Evolutionary conservation across 2,329 filamentous ascomycete species (phyloP).

Genomic region (Trichoderma cornu-damae): DNA sequence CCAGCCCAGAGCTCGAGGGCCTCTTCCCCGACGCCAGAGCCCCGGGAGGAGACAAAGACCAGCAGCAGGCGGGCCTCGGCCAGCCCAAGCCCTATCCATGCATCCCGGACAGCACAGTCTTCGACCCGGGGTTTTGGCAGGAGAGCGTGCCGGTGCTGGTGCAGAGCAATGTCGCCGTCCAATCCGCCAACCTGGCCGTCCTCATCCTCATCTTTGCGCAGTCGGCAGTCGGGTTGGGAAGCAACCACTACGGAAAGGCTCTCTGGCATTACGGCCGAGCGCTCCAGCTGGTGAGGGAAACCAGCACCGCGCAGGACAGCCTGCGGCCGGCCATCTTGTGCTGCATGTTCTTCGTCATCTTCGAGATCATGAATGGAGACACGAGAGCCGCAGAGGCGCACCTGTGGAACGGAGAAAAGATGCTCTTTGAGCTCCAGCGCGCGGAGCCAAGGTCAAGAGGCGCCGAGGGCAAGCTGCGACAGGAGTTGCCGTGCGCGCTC

Average conservation of each 20-base stretch:
- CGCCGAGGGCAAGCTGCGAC: slow-evolving; percentile 15
- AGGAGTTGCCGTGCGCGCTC: slow-evolving; percentile 22
- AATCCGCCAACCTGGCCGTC: slow-evolving; percentile 36
- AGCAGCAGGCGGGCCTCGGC: not conserved
- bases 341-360: slow-evolving; percentile 36
- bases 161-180: slow-evolving; percentile 31
- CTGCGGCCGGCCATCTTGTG: slow-evolving; percentile 31
- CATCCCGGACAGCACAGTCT: slow-evolving; percentile 20
- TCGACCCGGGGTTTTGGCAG: slow-evolving; percentile 35
- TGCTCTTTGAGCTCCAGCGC: slow-evolving; percentile 33
- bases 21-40: not conserved
- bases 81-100: not conserved
- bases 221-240: slow-evolving; percentile 12
- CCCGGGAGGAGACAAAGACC: not conserved
- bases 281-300: slow-evolving; percentile 27
- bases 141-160: slow-evolving; percentile 33
- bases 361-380: slow-evolving; percentile 37
- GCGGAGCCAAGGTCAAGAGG: not conserved
- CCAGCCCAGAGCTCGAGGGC: not conserved
- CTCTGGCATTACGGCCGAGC: slow-evolving; percentile 33
- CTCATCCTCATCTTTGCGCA: slow-evolving; percentile 31
- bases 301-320: slow-evolving; percentile 20
- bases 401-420: slow-evolving; percentile 34
- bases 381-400: slow-evolving; percentile 33
- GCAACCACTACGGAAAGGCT: slow-evolving; percentile 30